Percentiles rank a stretch among this genome's conserved stretches.
Conservation (phyloP, 2,329 filamentous ascomycete genomes). For the Ophiostoma triangulosporum region DNA sequence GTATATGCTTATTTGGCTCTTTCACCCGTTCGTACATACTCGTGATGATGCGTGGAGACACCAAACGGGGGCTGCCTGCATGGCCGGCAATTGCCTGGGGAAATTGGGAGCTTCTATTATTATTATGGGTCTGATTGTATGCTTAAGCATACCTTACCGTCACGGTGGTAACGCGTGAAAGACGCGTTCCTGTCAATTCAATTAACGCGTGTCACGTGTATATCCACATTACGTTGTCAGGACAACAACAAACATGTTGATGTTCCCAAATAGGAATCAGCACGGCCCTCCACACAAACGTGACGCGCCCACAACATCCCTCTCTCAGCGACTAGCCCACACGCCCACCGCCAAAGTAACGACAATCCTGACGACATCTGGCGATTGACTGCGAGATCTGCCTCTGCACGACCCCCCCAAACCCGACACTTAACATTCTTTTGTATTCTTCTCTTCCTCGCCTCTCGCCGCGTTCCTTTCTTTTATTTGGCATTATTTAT, state of each 20-base stretch:
- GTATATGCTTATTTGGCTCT: no score
- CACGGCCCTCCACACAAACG: slow-evolving; percentile 2
- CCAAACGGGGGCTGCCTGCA: neutral
- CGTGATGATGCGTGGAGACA: neutral
- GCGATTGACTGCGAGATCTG: neutral
- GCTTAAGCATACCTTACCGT: slow-evolving; percentile 10
- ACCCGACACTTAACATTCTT: neutral
- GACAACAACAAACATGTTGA: slow-evolving; percentile 13
- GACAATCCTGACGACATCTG: neutral
- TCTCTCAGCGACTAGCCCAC: slow-evolving; percentile 1
- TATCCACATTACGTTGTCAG: slow-evolving; percentile 8
- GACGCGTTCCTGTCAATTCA: slow-evolving; percentile 11
- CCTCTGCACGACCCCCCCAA: neutral
- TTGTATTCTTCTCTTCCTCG: neutral
- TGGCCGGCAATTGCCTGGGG: neutral
- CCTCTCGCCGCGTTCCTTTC: neutral
- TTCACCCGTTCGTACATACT: no score
- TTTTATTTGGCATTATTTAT: neutral
- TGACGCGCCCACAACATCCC: slow-evolving; percentile 9
- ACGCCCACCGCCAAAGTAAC: neutral
- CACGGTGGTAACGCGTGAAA: slow-evolving; percentile 12
- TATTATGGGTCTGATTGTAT: slow-evolving; percentile 5
- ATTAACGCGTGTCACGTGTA: slow-evolving; percentile 15
- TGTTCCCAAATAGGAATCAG: slow-evolving; percentile 11
- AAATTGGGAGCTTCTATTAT: slow-evolving; percentile 4